phyloP scores from a whole-genome alignment of 495 filamentous ascomycete genomes.

The Trichoderma erinaceum region DNA sequence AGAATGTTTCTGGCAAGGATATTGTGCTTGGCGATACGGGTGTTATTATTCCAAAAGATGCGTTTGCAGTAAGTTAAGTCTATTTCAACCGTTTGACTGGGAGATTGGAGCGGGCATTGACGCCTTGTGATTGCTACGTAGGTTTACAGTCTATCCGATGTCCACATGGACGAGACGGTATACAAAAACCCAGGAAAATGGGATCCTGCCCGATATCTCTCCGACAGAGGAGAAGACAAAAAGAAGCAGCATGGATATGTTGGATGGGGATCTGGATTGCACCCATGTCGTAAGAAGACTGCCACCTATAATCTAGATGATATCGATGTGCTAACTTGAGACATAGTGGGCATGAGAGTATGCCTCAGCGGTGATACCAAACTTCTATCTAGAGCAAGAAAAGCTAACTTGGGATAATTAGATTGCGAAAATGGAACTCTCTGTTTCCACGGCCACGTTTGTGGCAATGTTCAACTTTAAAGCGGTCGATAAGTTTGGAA shows the following conservation, averaged over 20 bases:
- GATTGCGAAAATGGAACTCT: constrained; percentile 38
- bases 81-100: neutral
- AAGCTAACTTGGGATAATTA: constrained; percentile 19
- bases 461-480: constrained; percentile 25
- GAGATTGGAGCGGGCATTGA: neutral
- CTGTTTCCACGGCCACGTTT: constrained; percentile 35
- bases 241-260: constrained; percentile 31
- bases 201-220: constrained; percentile 40
- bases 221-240: constrained; percentile 39
- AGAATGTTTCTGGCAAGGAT: constrained; percentile 33
- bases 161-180: constrained; percentile 36
- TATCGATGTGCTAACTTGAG: constrained; percentile 21
- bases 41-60: constrained; percentile 38
- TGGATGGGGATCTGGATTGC: constrained; percentile 41
- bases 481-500: constrained; percentile 18
- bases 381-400: neutral
- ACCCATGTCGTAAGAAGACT: constrained; percentile 38
- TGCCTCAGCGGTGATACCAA: neutral
- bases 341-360: constrained; percentile 26
- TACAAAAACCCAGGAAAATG: constrained; percentile 38
- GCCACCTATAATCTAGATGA: constrained; percentile 35
- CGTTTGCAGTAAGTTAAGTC: constrained; percentile 26
- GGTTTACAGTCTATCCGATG: constrained; percentile 29
- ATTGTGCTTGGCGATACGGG: constrained; percentile 32
- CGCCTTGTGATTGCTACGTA: neutral